A percentile compares a stretch with the other conserved stretches of the same genome.
Conservation (phyloP, 202 grass and related monocot species). For the Setaria italica region DNA sequence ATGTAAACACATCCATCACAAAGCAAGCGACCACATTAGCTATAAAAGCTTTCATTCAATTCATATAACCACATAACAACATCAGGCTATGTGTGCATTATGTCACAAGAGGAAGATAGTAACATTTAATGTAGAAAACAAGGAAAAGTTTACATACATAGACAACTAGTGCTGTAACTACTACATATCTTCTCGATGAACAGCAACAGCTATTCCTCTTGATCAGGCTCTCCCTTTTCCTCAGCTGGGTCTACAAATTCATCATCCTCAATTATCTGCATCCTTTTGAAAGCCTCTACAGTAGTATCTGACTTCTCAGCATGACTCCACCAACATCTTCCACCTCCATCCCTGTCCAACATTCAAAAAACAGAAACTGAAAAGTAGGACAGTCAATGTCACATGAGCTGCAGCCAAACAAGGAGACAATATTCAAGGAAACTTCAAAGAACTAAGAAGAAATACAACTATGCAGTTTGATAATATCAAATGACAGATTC, state of each 20-base stretch:
- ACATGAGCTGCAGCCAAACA: background rate
- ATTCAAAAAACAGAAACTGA: conserved; percentile 30
- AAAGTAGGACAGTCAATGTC: background rate
- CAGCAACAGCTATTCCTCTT: conserved; percentile 76
- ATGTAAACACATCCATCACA: too few species aligned
- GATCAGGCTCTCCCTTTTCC: conserved; percentile 72
- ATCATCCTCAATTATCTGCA: conserved; percentile 79
- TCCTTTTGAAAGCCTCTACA: conserved; percentile 91
- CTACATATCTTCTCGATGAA: conserved; percentile 64
- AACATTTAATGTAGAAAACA: background rate
- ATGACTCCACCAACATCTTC: conserved; percentile 26
- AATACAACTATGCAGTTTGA: background rate
- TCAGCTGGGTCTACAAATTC: conserved; percentile 51
- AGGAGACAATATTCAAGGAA: background rate
- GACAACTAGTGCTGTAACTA: conserved; percentile 63
- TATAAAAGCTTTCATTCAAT: too few species aligned
- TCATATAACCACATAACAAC: too few species aligned
- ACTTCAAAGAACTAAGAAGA: background rate
- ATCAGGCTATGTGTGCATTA: conserved; percentile 3
- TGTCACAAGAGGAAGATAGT: background rate
- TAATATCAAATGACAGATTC: background rate
- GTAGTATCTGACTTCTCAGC: conserved; percentile 64
- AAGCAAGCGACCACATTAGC: too few species aligned
- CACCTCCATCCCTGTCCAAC: too few species aligned
- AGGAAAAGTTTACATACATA: conserved; percentile 63